Evolutionary conservation across 1,284 basidiomycete genomes (phyloP), one percentile per base, ranked within the genome.

Genomic region (Cerioporus squamosus): DNA sequence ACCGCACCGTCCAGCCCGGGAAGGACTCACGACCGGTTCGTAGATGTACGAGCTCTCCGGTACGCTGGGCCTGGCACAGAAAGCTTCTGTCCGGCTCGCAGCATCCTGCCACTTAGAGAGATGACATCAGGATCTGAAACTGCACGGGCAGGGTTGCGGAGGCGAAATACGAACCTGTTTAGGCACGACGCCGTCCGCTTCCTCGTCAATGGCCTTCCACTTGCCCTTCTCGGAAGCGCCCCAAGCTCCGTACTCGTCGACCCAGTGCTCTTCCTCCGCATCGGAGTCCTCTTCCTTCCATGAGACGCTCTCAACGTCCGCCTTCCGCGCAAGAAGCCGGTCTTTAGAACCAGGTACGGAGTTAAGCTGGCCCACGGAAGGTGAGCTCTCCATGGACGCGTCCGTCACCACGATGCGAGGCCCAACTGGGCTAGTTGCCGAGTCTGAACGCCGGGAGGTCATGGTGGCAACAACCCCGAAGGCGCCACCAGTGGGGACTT

Each of bases 401-500:
- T 62, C 55, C n/a, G 68, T 70, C n/a, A 70, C 60, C 42, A 68
- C 60, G 47, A 70, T 70, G 14, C 53, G 55, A 15, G 68, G 68
- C 38, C 64, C 54, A 44, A 54, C 49, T 10, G 58, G 58, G 23
- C 42, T 51, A 18, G 42, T 45, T 26, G 23, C 55, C 26, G 56
- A 26, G 40, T 51, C 24, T 23, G 23, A 36, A 33, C 23, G 10
- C 26, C 51, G 24, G 44, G 42, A 40, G 44, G 33, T 18, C n/a
- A 22, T 20, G 44, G 55, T 20, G 39, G n/a, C n/a, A n/a, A n/a
- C n/a, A n/a, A n/a, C n/a, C n/a, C 45, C 40, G 39, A 45, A n/a
- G 45, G 23, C 14, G 40, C 24, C 14, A 14, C 45, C 8, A 33
- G 33, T 10, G 33, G 9, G 14, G 33, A 10, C 33, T 14, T 15